A percentile compares a stretch with the other conserved stretches of the same genome.
phyloP scores from a whole-genome alignment of 1,139 yeast genomes.

The Pneumocystis carinii region DNA sequence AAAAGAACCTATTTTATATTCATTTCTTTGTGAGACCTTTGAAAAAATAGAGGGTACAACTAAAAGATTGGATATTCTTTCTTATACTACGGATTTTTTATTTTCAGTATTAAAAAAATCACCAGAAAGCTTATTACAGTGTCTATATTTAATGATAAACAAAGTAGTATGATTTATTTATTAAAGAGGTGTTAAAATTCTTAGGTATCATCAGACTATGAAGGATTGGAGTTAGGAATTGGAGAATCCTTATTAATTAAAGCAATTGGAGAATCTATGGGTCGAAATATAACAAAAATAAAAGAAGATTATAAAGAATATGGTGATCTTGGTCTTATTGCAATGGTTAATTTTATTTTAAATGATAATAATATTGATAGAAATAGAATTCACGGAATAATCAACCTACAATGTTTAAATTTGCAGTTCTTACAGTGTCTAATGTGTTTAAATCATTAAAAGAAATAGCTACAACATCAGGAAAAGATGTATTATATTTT shows the following conservation, averaged over 20 bases:
- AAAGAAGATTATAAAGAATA: slow-evolving; percentile 58
- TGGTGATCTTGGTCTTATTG: slow-evolving; percentile 88
- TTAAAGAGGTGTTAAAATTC: slow-evolving; percentile 32
- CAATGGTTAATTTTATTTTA: slow-evolving; percentile 22
- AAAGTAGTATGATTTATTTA: background rate
- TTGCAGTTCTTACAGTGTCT: slow-evolving; percentile 59
- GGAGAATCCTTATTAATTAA: slow-evolving; percentile 82
- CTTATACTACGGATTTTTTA: slow-evolving; percentile 58
- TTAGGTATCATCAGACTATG: background rate
- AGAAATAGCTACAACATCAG: slow-evolving; percentile 63
- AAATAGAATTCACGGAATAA: slow-evolving; percentile 55
- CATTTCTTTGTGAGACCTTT: slow-evolving; percentile 51
- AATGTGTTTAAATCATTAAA: slow-evolving; percentile 60
- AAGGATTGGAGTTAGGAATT: slow-evolving; percentile 28
- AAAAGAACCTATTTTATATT: slow-evolving; percentile 36
- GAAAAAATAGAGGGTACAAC: slow-evolving; percentile 65
- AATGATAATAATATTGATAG: background rate
- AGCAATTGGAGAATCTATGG: slow-evolving; percentile 82
- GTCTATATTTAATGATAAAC: slow-evolving; percentile 42
- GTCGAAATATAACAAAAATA: slow-evolving; percentile 55
- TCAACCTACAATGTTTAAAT: slow-evolving; percentile 89
- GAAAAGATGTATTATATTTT: slow-evolving; percentile 28
- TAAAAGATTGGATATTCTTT: slow-evolving; percentile 65
- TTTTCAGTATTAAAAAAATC: slow-evolving; percentile 42
- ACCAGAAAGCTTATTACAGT: slow-evolving; percentile 47